phyloP scores from a whole-genome alignment of 305 asterid genomes.

The Fraxinus xanthoxyloides region DNA sequence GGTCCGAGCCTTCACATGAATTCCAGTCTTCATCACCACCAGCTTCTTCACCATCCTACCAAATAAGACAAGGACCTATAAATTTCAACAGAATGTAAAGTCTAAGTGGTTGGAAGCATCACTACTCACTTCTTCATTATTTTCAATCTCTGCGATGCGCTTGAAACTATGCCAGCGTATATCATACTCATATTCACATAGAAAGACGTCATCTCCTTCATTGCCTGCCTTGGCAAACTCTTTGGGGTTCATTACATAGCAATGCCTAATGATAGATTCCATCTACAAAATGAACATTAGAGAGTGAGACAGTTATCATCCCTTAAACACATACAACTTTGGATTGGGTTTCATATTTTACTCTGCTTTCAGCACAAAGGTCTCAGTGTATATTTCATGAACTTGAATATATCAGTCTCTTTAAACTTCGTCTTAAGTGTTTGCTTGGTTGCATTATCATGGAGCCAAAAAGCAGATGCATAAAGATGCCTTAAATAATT shows the following conservation, averaged over 20 bases:
- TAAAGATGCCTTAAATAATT: not conserved
- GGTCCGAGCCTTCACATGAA: slow-evolving; percentile 46
- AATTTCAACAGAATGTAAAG: slow-evolving; percentile 26
- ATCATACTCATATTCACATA: slow-evolving; percentile 93
- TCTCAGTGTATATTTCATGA: not conserved
- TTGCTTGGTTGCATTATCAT: not conserved
- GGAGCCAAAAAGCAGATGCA: not conserved
- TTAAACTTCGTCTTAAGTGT: not conserved
- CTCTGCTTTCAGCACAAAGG: not conserved
- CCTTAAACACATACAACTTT: slow-evolving; percentile 10
- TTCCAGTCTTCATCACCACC: slow-evolving; percentile 63
- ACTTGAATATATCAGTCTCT: not conserved
- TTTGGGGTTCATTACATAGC: slow-evolving; percentile 70
- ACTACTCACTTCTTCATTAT: slow-evolving; percentile 49
- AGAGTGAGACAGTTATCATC: slow-evolving; percentile 10
- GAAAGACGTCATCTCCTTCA: slow-evolving; percentile 91
- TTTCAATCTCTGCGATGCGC: slow-evolving; percentile 74
- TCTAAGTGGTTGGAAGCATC: not conserved
- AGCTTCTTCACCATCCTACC: slow-evolving; percentile 66
- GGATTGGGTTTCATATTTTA: not conserved
- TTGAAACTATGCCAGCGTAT: slow-evolving; percentile 83
- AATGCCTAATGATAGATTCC: slow-evolving; percentile 84
- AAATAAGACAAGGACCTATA: slow-evolving; percentile 18
- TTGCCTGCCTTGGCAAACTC: slow-evolving; percentile 63
- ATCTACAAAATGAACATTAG: slow-evolving; percentile 48